Base-by-base conservation (phyloP, 441 rosid species). In the Populus hybrid region DNA sequence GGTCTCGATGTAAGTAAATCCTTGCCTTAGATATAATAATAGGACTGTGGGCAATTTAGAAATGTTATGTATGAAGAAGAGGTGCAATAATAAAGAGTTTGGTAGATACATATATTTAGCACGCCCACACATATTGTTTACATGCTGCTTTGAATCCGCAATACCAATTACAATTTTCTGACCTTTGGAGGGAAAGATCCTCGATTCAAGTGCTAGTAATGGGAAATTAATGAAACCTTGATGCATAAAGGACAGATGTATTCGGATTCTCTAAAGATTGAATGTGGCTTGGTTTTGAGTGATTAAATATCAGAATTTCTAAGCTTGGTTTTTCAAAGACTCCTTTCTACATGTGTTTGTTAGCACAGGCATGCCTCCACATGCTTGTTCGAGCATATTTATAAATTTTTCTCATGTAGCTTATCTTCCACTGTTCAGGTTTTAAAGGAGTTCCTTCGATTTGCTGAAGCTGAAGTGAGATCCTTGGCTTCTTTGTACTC, bases 401-500 rank as follows among this genome's bases (percentile, higher is more conserved):
- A 70, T 66, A 7, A 40, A 59, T 23, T 3, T 24, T 20, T 38
- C 65, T 73, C 59, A 40, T 34, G 16, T 68, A 20, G 24, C n/a
- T 32, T 69, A 26, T 26, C 24, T 71, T 75, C 72, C 69, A 68
- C 74, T 75, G 74, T 67, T 21, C 92, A 96, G 97, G 85, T 35
- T 74, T 81, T 91, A 67, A 96, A 91, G 86, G 93, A 88, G 82
- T 94, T 94, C 86, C 93, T 95, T 80, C 78, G 78, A 74, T 82
- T 79, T 85, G 97, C 98, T 76, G 98, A 96, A 88, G 93, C 91
- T 59, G 96, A 93, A 91, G 97, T 91, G 64, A 87, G 97, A 79
- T 87, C 92, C 59, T 83, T 94, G 86, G 92, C 99, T 79, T 89
- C 92, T 66, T 83, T 96, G 18, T 96, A 94, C 85, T 93, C 97